Evolutionary conservation across 495 filamentous ascomycete genomes (phyloP), one percentile per base, ranked within the genome.

Genomic region (Hypoxylon lenormandii): DNA sequence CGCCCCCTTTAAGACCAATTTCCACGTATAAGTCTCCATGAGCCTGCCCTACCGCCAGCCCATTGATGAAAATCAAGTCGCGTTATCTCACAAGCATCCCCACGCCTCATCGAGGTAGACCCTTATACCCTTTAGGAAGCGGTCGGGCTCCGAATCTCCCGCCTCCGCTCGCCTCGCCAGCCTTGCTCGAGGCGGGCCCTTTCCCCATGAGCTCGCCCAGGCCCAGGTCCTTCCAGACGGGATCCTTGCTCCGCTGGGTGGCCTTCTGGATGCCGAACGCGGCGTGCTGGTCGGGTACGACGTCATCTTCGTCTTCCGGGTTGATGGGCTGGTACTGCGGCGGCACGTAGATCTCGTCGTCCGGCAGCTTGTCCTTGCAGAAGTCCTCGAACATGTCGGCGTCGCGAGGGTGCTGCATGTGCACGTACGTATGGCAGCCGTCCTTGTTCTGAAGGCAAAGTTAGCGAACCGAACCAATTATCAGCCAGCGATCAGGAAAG

Each of bases 241-340:
- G 80, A 80, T 94, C 93, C 53, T 84, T 81, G 67, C 78, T 80
- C 51, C 85, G 85, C 80, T 91, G 88, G 66, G 88, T 97, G 0
- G 94, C 95, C 70, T 93, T 87, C 71, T 90, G 86, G 72, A 98
- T 97, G 1, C 95, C 95, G 80, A 97, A 98, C 5, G 95, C 95
- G 1, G 95, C 94, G 78, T 98, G 95, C 82, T 97, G 93, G 73
- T 98, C 93, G 0, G 95, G 95, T 10, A 98, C 94, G 3, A 98
- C 91, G 67, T 98, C 95, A 72, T 98, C 95, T 79, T 98, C 95
- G 76, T 98, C 95, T 79, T 98, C 95, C 0, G 95, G 95, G 78
- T 97, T 97, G 48, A 93, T 84, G 0, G 95, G 95, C 77, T 96
- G 93, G 78, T 93, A 88, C 59, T 97, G 91, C 1, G 91, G 90